phyloP scores from a whole-genome alignment of 495 filamentous ascomycete species.

The Aspergillus baeticus region DNA sequence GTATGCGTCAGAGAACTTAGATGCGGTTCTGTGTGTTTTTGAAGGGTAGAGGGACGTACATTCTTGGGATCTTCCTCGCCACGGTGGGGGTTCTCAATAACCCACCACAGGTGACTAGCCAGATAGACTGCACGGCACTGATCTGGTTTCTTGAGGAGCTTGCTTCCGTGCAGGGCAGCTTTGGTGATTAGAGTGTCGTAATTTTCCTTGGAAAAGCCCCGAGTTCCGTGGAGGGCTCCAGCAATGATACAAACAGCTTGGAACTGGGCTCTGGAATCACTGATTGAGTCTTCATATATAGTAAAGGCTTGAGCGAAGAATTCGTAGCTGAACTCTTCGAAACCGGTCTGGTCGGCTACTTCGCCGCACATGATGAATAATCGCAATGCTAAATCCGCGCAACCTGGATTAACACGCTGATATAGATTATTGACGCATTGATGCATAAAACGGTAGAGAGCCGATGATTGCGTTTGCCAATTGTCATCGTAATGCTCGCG shows the following conservation, averaged over 20 bases:
- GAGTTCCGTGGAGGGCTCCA: conserved; percentile 78
- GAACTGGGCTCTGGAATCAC: conserved; percentile 93
- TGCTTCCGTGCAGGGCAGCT: conserved; percentile 93
- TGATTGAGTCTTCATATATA: conserved; percentile 94
- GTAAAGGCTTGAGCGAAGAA: conserved; percentile 99
- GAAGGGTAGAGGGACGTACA: conserved; percentile 56
- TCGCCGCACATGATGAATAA: conserved; percentile 90
- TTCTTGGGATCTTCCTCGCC: conserved; percentile 81
- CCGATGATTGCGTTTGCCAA: conserved; percentile 84
- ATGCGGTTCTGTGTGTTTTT: not conserved
- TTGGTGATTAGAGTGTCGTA: conserved; percentile 99
- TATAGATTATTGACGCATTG: conserved; percentile 84
- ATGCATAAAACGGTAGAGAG: conserved; percentile 94
- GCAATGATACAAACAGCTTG: conserved; percentile 96
- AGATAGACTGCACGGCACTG: conserved; percentile 96
- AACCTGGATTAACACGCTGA: conserved; percentile 74
- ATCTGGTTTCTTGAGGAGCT: conserved; percentile 95
- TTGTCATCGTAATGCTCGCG: conserved; percentile 95
- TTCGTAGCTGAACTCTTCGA: conserved; percentile 95
- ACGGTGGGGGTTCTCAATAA: conserved; percentile 78
- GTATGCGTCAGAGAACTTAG: not conserved
- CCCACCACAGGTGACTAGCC: conserved; percentile 97
- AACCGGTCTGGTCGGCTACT: conserved; percentile 86
- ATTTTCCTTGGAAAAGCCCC: conserved; percentile 91
- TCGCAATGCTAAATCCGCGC: conserved; percentile 82